A percentile compares a stretch with the other conserved stretches of the same genome.
These are phyloP conservation scores for Pezicula radicicola DNA, from an alignment of 2,329 filamentous ascomycete genomes.

Conservation along the genomic window DNA sequence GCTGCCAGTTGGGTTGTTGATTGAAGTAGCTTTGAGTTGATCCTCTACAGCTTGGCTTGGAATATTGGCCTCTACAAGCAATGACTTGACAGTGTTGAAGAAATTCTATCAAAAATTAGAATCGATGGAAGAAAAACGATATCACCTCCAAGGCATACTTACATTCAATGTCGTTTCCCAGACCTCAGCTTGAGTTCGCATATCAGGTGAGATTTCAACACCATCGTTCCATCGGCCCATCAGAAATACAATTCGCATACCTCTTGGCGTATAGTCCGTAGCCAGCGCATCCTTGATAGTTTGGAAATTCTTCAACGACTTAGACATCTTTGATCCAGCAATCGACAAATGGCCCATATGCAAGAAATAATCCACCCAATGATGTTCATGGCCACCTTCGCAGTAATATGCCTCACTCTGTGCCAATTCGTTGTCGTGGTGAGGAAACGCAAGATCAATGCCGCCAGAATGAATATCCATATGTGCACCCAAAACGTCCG, in stretches of 20 bases:
- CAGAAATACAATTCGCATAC: slow-evolving; percentile 81
- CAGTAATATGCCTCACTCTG: slow-evolving; percentile 75
- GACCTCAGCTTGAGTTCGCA: slow-evolving; percentile 68
- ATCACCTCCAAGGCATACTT: slow-evolving; percentile 20
- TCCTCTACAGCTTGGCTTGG: slow-evolving; percentile 13
- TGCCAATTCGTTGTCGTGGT: slow-evolving; percentile 86
- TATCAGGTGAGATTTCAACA: slow-evolving; percentile 83
- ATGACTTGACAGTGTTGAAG: slow-evolving; percentile 54
- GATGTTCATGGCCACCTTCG: slow-evolving; percentile 44
- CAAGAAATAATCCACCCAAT: slow-evolving; percentile 83
- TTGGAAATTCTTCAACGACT: slow-evolving; percentile 90
- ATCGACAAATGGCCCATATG: slow-evolving; percentile 91
- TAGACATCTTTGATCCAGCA: slow-evolving; percentile 88
- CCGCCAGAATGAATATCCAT: slow-evolving; percentile 78
- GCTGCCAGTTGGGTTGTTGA: slow-evolving; percentile 43
- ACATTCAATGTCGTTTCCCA: slow-evolving; percentile 80
- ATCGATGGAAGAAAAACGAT: slow-evolving; percentile 4
- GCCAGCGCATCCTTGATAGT: slow-evolving; percentile 82
- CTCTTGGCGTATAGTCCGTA: slow-evolving; percentile 69
- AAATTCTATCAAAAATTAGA: slow-evolving; percentile 45
- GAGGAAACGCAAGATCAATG: slow-evolving; percentile 82
- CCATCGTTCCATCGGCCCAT: slow-evolving; percentile 88
- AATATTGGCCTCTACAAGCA: slow-evolving; percentile 43
- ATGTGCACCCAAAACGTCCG: slow-evolving; percentile 71
- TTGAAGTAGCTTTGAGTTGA: slow-evolving; percentile 26